Base-by-base conservation (phyloP, 1,284 basidiomycete genomes). In the Irpex lacteus region DNA sequence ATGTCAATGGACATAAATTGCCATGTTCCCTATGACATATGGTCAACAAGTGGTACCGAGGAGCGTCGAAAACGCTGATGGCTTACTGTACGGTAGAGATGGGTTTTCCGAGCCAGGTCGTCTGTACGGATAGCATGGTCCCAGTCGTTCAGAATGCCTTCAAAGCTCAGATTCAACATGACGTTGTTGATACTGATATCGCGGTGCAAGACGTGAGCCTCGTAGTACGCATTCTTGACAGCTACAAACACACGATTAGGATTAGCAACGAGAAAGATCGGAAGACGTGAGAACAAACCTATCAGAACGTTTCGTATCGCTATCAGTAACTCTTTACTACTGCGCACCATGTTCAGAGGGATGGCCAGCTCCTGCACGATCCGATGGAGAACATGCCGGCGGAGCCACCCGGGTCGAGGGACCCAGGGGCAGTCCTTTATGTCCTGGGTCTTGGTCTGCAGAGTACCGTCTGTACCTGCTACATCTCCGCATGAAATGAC, bases 181-280 rank as follows among this genome's bases (percentile, higher is more conserved):
- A 59, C 9, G 19, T 59, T 59, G 34, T 36, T 36, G 7, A 32
- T 36, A 36, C 57, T 59, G 57, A 59, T 59, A 32, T 59, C 57
- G 13, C 57, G 18, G 11, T 59, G 57, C 37, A 59, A 19, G 11
- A 59, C 40, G 2, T 44, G 1, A 2, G 37, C 34, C 13, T 59
- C 21, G 3, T n/a, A 4, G 38, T 38, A 21, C 15, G 55, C 55
- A 8, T 2, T 2, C 18, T 37, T 38, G 13, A 59, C 15, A 26
- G 26, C 21, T 21, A 21, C 21, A 21, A 21, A 21, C 21, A 21
- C 21, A 21, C 21, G 21, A 21, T 21, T 21, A 21, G 21, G 21
- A 21, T 26, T 26, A 26, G 26, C 26, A 21, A 21, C 36, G 32
- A 34, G 8, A n/a, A 57, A 11, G 32, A 32, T 36, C 21, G 19